These are phyloP conservation scores for Suillus discolor DNA, from an alignment of 768 basidiomycete species.

Conservation along the genomic window DNA sequence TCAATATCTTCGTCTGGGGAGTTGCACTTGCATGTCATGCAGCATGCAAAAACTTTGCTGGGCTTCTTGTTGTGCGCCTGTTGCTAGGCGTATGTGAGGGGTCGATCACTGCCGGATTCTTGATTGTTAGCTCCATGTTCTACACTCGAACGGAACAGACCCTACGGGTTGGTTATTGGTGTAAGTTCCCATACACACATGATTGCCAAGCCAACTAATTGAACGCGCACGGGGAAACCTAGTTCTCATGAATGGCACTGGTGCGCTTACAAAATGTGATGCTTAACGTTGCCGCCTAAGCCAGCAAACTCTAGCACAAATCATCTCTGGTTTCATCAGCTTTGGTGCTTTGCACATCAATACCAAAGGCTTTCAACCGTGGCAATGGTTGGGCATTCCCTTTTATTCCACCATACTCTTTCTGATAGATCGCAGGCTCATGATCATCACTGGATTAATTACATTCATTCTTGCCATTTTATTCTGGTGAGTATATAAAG, in stretches of 20 bases:
- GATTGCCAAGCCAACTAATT: not conserved
- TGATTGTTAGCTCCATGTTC: constrained; percentile 74
- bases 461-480: constrained; percentile 51
- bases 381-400: constrained; percentile 55
- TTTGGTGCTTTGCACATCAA: constrained; percentile 63
- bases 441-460: constrained; percentile 63
- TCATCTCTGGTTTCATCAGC: constrained; percentile 62
- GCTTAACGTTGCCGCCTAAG: not conserved
- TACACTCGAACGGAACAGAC: constrained; percentile 68
- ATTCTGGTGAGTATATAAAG: constrained; percentile 48
- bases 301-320: constrained; percentile 48
- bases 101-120: constrained; percentile 63
- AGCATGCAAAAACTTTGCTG: constrained; percentile 66
- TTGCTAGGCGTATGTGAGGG: constrained; percentile 72
- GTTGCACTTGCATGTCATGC: constrained; percentile 59
- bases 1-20: constrained; percentile 66
- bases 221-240: not conserved
- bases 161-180: constrained; percentile 67
- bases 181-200: constrained; percentile 40
- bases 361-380: constrained; percentile 55
- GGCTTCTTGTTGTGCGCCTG: constrained; percentile 62
- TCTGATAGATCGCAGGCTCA: constrained; percentile 42
- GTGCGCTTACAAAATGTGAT: constrained; percentile 31
- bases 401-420: not conserved
- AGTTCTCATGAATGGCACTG: constrained; percentile 73